Evolutionary conservation across 2,329 filamentous ascomycete genomes (phyloP), one percentile per base, ranked within the genome.

Genomic region (Sporothrix luriei): DNA sequence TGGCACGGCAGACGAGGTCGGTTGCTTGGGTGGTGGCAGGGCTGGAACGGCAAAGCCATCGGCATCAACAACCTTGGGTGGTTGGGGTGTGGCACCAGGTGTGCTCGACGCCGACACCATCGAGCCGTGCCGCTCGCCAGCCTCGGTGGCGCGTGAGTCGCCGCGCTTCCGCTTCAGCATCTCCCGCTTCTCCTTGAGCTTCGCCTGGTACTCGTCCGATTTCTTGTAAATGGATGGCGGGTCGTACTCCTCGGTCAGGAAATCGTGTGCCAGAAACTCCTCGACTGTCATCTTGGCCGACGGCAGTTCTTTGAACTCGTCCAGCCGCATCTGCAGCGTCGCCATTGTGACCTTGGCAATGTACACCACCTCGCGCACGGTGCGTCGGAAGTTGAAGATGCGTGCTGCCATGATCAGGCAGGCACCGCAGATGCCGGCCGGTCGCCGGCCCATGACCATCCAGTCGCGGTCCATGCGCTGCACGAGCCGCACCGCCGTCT

Each of bases 381-480:
- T 97, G 21, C 95, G 90, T 57, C 94, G 91, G 77, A 96, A 99
- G 79, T 98, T 98, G 85, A 97, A 97, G 91, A 98, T 98, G 67
- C 95, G 91, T 10, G 95, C 94, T 7, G 95, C 95, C 78, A 99
- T 90, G 72, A 99, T 91, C 62, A 99, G 86, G 74, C 94, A 97
- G 14, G 95, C 95, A 72, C 95, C 95, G 78, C 94, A 97, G 68
- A 98, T 90, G 74, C 95, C 95, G 7, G 94, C 94, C 19, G 95
- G 95, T 52, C 95, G 90, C 76, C 95, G 91, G 75, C 95, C 95
- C 77, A 94, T 93, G 61, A 94, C 90, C 88, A 99, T 98, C 94
- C 95, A 98, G 80, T 99, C 95, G 68, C 92, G 86, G 73, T 92
- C 94, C 95, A 99, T 98, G 72, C 95, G 90, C 78, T 91, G 90